Evolutionary conservation across 768 basidiomycete genomes (phyloP), one percentile per base, ranked within the genome.

Genomic region (Mycena latifolia): DNA sequence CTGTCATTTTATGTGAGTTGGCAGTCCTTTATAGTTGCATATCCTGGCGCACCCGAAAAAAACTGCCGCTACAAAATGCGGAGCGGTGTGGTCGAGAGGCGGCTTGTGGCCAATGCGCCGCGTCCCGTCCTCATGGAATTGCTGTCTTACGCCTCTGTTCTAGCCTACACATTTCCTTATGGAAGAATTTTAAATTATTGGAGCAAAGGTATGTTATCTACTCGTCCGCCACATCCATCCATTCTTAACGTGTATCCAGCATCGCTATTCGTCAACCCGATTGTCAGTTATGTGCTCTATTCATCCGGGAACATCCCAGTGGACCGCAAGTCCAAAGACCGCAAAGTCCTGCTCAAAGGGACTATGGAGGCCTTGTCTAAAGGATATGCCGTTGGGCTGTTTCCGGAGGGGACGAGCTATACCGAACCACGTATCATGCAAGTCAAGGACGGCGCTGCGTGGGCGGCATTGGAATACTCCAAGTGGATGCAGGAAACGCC

Each of bases 251-350:
- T 63, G 66, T 66, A 54, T 65, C 25, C 55, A 91, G 92, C 92
- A 25, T 85, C 88, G 51, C 82, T 99, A 48, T 99, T 97, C 76
- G 86, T 80, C 20, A 92, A 98, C 75, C 94, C 94, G 3, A 77
- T 88, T 12, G 80, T 91, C 61, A 84, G 86, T 28, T 90, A 88
- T 69, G 85, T 99, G 63, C 84, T 99, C 11, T 86, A 87, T 57
- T 92, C 92, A 66, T 92, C 97, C 2, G 96, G 98, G n/a, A 98
- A 98, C 77, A 96, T 99, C 69, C 96, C 97, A 25, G 97, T 99
- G 37, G 96, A 98, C 77, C 88, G 98, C 65, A 96, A 94, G 80
- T 93, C 88, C 66, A 95, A 94, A 80, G 96, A 99, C 79, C 91
- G 95, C 60, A 92, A 92, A 73, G 86, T 88, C 22, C 83, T 99